Percentiles rank a stretch among this genome's conserved stretches.
Conservation (phyloP, 257 asterid species). For the Solanum tarijense region DNA sequence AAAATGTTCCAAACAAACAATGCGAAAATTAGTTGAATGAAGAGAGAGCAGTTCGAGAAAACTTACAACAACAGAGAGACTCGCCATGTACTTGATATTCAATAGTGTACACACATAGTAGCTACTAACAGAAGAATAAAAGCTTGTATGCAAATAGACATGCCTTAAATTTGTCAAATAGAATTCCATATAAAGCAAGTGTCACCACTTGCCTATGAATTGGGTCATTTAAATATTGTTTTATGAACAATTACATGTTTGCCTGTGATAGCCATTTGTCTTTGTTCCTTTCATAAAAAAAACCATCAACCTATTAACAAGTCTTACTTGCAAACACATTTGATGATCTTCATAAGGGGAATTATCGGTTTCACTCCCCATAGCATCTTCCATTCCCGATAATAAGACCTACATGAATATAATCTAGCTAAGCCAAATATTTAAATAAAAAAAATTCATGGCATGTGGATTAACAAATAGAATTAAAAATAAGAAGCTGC, state of each 20-base stretch:
- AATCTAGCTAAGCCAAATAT: background rate
- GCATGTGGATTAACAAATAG: background rate
- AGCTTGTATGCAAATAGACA: background rate
- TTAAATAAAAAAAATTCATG: no score
- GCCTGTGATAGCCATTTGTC: background rate
- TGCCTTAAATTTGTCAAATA: background rate
- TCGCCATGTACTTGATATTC: background rate
- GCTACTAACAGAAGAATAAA: background rate
- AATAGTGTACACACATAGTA: background rate
- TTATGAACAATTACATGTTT: background rate
- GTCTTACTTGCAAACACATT: constrained; percentile 49
- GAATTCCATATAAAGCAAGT: background rate
- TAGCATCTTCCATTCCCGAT: constrained; percentile 11
- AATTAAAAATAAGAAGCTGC: background rate
- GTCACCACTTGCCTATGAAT: background rate
- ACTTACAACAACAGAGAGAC: background rate
- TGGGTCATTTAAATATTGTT: background rate
- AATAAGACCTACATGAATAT: constrained; percentile 16
- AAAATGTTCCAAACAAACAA: background rate
- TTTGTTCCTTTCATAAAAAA: background rate
- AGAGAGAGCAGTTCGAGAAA: background rate
- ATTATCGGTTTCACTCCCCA: constrained; percentile 12
- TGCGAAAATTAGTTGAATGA: background rate
- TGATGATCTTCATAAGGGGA: constrained; percentile 35
- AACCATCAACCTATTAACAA: background rate